Evolutionary conservation across 805 yeast species (phyloP).

Genomic region (Danielia oregonensis): DNA sequence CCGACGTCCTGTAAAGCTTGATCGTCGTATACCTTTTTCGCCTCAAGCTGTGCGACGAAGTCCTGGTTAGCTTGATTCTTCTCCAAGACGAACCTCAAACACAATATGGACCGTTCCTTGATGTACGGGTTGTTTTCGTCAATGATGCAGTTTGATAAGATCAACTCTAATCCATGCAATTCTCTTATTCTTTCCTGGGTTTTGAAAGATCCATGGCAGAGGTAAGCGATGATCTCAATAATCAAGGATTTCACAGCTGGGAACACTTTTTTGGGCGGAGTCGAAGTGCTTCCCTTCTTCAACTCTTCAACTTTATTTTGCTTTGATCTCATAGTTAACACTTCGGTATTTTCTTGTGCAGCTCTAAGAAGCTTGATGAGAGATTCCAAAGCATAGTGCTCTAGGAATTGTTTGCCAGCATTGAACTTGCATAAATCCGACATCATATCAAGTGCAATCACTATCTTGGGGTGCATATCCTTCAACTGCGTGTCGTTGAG

Average conservation of each 20-base stretch:
- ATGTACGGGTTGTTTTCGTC: constrained; percentile 88
- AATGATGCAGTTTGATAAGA: constrained; percentile 77
- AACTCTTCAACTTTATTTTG: not conserved
- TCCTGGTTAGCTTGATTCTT: constrained; percentile 68
- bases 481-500: constrained; percentile 6
- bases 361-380: constrained; percentile 35
- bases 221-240: constrained; percentile 60
- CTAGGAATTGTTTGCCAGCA: constrained; percentile 37
- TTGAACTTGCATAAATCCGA: constrained; percentile 40
- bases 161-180: constrained; percentile 62
- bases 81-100: constrained; percentile 65
- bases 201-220: constrained; percentile 47
- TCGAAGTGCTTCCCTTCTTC: constrained; percentile 2
- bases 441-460: constrained; percentile 38
- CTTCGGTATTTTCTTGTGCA: constrained; percentile 37
- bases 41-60: constrained; percentile 75
- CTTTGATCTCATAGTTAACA: constrained; percentile 3
- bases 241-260: constrained; percentile 66
- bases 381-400: constrained; percentile 34
- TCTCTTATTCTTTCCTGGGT: constrained; percentile 69
- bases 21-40: constrained; percentile 58
- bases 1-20: constrained; percentile 65
- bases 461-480: constrained; percentile 12
- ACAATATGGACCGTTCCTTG: constrained; percentile 78
- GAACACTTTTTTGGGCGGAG: constrained; percentile 26